Base-by-base conservation (phyloP, 352 stramenopile species). In the Globisporangium spiculum region DNA sequence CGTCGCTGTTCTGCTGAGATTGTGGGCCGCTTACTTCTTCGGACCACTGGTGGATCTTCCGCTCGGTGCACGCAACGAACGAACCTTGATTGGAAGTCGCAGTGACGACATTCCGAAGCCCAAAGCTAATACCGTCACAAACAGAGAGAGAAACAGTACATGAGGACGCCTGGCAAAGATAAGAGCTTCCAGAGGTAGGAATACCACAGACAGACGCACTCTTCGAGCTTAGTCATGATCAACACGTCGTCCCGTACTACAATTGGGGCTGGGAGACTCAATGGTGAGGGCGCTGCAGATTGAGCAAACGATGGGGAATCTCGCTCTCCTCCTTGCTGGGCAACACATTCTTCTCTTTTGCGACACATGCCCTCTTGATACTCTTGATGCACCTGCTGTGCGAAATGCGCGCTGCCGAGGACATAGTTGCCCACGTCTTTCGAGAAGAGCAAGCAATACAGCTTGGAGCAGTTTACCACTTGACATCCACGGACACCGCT, bases 381-480 rank as follows among this genome's bases (percentile, higher is more conserved):
- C 66, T 67, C 65, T 24, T 58, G 20, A 18, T 66, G 73, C 26
- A 71, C 63, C 0, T 65, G 65, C 44, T 82, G 63, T 2, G 74
- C 62, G 48, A 88, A 83, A 44, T 84, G 60, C 1, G 72, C 72
- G 22, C 72, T 77, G 1, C 73, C 67, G 0, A 88, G 36, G 3
- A 84, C 52, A 12, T 86, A 72, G 50, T 58, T 75, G 0, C 79
- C 80, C 32, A 53, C 63, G 3, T 76, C 67, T 55, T 80, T 80
- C 2, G 73, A 73, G 4, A 81, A 77, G 20, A 90, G 53, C 27
- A 86, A 24, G 63, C 79, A 86, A 44, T 88, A 81, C 1, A 90
- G 70, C 6, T 65, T 70, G 41, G 81, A 86, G 59, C 79, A 87
- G 38, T 70, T 81, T n/a, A 72, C 66, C 12, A 80, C 64, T 12